Base-by-base conservation (phyloP, 805 yeast genomes). In the Candida hispaniensis region DNA sequence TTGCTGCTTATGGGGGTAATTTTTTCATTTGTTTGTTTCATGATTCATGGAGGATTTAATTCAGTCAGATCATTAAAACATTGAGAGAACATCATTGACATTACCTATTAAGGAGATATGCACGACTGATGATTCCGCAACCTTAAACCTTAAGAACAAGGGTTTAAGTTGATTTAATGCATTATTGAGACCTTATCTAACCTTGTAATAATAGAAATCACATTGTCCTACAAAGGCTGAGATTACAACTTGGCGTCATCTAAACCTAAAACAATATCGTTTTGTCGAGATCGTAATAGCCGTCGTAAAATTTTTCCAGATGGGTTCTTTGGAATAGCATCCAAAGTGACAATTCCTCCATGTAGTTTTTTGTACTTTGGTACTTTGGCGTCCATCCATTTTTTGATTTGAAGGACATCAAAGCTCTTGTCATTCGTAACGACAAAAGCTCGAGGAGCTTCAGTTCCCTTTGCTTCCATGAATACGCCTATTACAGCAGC, bases 261-360 rank as follows among this genome's bases (percentile, higher is more conserved):
- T 4, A 32, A n/a, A 3, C 46, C 50, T 7, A 34, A 29, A 12
- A 39, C 51, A 7, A 39, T 30, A 13, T 44, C 46, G 12, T 38
- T 41, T 22, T 45, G 42, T 4, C 54, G 43, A 12, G 81, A 80
- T 62, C 94, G 71, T 57, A 86, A 66, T 41, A 79, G 71, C 65
- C 95, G 75, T 68, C 96, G 74, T 75, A 83, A 79, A 49, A 86
- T 83, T 68, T 86, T 86, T 47, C 96, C 96, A 4, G 93, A 78
- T 61, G 95, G 75, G 16, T 93, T 81, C 69, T 86, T 86, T 57
- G 96, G 96, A 53, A 86, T 70, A 51, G 75, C 91, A 39, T 73
- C 79, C 26, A 83, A 78, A 36, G 79, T 64, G 42, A 77, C 71
- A 40, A 81, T 69, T 10, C 63, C 64, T 2, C 63, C 64, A 58